Base-by-base conservation (phyloP, 331 rosid species). In the Rhamnella rubrinervis region DNA sequence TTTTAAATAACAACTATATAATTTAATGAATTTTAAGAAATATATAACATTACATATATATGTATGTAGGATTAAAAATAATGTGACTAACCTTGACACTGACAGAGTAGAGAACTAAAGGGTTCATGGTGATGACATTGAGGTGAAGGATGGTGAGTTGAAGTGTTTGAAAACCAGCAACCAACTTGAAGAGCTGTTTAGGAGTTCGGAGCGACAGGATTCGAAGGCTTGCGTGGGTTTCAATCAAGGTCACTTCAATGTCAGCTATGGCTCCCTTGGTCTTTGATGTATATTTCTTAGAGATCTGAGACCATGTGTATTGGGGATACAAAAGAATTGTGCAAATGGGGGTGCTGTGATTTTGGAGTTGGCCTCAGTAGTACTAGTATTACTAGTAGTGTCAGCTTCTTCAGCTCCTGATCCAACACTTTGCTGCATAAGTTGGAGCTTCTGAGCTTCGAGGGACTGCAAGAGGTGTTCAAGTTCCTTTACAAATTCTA, bases 181-280 rank as follows among this genome's bases (percentile, higher is more conserved):
- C 72, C 62, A 90, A 40, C 80, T 84, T 87, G 2, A 82, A 65
- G 55, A 87, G 73, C 65, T 84, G 89, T 46, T 71, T 71, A 4
- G 72, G 79, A 75, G 79, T 82, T 72, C 72, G 80, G 35, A 76
- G 73, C 0, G 85, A 80, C 31, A 90, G 77, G 26, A 90, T 85
- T 77, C 93, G 76, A 63, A 90, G 85, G 76, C 74, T 90, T 68
- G 93, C 93, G 65, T 90, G 93, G 25, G 89, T 90, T 71, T 90
- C 96, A 31, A 87, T 90, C 73, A 90, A 66, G 8, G 93, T 87
- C 17, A 90, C 95, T 81, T 90, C 96, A 72, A 90, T 85, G 68
- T 90, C 92, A 49, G 96, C 96, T 26, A 82, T 80, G 63, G 89
- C 84, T 61, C 87, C 93, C 37, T 84, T 75, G 40, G 82, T 76